Base-by-base conservation (phyloP, 768 basidiomycete genomes). In the Podaxis pistillaris region DNA sequence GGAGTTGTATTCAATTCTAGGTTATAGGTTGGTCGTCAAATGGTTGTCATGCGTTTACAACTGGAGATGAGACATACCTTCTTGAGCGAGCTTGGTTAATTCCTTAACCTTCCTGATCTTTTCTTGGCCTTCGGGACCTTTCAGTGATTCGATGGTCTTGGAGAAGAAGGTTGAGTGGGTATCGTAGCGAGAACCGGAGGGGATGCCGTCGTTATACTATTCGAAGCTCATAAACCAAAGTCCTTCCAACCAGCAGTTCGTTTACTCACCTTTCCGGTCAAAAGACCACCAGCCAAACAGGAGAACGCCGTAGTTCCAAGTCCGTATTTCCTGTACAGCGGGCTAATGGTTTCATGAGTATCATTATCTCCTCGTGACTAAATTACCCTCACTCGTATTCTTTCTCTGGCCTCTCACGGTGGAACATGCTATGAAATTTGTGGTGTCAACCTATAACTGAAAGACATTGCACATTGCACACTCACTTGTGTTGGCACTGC, bases 401-500 rank as follows among this genome's bases (percentile, higher is more conserved):
- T 68, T 84, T 83, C 76, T 94, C 93, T n/a, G 91, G 86, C 15
- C 87, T 81, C 65, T 93, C 88, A 19, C 91, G 86, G 71, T 87
- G 83, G 72, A 94, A 83, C 84, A 92, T 86, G 69, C 86, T 90
- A 71, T 73, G 72, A 26, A 56, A 26, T n/a, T 7, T 13, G 40
- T 13, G 4, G 5, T 12, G 2, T 15, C 6, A 44, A 17, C 30
- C 11, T 46, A 50, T 63, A 19, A 40, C 11, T 26, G 55, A 28
- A 53, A 56, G 26, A n/a, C 5, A 8, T 33, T 33, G n/a, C 15
- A 17, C 17, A 22, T n/a, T 1, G 19, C 40, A 40, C 37, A 67
- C 81, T 24, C 63, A 88, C 86, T 87, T 76, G 77, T 89, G 84
- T 68, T 89, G 83, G 70, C 87, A 87, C 74, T 94, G 92, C 65